phyloP scores from a whole-genome alignment of 2,329 filamentous ascomycete species.

The Arthroderma uncinatum region DNA sequence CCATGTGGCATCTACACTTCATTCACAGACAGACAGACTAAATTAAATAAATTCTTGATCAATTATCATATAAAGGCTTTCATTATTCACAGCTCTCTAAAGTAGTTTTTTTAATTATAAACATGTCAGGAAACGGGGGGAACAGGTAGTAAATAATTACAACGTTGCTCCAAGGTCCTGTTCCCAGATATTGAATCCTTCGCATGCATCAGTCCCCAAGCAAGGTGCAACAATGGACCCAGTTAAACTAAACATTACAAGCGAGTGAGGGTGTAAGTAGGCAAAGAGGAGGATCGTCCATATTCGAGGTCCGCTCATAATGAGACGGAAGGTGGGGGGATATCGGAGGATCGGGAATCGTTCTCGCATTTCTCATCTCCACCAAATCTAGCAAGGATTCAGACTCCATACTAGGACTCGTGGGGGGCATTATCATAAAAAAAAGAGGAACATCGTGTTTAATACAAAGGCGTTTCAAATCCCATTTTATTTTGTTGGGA shows the following conservation, averaged over 20 bases:
- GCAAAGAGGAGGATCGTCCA: neutral
- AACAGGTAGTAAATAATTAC: neutral
- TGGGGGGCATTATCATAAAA: neutral
- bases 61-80: neutral
- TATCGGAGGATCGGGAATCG: neutral
- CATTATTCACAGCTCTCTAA: slow-evolving; percentile 1
- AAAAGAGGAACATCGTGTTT: neutral
- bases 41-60: neutral
- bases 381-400: neutral
- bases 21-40: slow-evolving; percentile 2
- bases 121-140: neutral
- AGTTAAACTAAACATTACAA: neutral
- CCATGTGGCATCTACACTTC: slow-evolving; percentile 3
- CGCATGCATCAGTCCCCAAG: neutral
- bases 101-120: neutral
- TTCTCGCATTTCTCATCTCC: slow-evolving; percentile 5
- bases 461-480: neutral
- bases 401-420: neutral
- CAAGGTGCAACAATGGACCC: neutral
- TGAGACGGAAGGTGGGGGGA: neutral
- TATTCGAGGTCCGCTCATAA: neutral
- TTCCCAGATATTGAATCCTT: neutral
- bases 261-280: neutral
- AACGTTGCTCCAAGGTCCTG: neutral
- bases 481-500: neutral